Percentiles rank a stretch among this genome's conserved stretches.
Evolutionary conservation across 1,139 yeast genomes (phyloP).

Genomic region (Debaryomyces sp.): DNA sequence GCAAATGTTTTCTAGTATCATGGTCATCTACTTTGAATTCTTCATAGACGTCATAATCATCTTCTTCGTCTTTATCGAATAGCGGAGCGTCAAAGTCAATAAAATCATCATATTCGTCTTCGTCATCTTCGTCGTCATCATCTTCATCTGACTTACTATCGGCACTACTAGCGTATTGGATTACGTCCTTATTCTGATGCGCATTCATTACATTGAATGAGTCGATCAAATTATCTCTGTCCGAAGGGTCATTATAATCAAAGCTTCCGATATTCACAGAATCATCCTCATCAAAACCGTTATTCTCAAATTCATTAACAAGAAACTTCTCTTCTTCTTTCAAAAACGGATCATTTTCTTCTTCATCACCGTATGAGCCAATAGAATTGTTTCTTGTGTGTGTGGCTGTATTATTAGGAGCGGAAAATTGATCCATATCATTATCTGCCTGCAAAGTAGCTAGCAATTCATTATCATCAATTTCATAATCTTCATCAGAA

Average conservation of each 20-base stretch:
- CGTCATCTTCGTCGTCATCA: constrained; percentile 29
- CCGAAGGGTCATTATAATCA: constrained; percentile 18
- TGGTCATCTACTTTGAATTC: constrained; percentile 4
- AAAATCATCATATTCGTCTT: constrained; percentile 35
- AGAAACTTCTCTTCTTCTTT: constrained; percentile 50
- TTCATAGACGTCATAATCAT: constrained; percentile 24
- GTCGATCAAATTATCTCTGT: constrained; percentile 22
- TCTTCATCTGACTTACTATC: constrained; percentile 20
- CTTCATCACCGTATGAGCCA: constrained; percentile 61
- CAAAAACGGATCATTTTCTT: constrained; percentile 50
- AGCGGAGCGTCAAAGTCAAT: constrained; percentile 33
- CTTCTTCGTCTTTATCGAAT: constrained; percentile 22
- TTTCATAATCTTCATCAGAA: constrained; percentile 71
- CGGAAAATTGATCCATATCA: constrained; percentile 51
- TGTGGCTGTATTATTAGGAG: constrained; percentile 17
- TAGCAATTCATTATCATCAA: constrained; percentile 70
- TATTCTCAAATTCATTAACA: constrained; percentile 51
- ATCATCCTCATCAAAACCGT: constrained; percentile 50
- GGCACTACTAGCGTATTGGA: constrained; percentile 35
- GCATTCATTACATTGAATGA: constrained; percentile 27
- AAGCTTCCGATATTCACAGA: constrained; percentile 15
- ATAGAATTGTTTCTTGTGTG: constrained; percentile 40
- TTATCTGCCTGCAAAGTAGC: constrained; percentile 71
- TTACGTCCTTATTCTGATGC: constrained; percentile 26
- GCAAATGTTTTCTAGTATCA: constrained; percentile 6